These are phyloP conservation scores for Suillus weaverae DNA, from an alignment of 768 basidiomycete species.

Conservation along the genomic window DNA sequence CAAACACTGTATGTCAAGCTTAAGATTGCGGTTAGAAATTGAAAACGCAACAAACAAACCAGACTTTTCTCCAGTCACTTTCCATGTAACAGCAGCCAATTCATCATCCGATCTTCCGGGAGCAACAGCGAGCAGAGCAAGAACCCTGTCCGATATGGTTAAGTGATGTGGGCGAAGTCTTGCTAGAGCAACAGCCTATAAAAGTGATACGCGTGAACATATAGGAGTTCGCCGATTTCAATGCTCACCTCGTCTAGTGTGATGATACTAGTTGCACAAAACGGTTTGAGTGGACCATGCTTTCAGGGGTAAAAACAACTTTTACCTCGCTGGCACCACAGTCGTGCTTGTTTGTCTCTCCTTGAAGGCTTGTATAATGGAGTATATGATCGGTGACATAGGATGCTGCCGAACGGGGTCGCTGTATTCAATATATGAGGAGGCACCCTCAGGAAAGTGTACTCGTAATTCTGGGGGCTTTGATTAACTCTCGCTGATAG, in stretches of 20 bases:
- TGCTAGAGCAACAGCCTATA: conserved; percentile 42
- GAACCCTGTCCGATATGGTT: conserved; percentile 41
- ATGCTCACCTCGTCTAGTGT: conserved; percentile 38
- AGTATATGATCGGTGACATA: conserved; percentile 38
- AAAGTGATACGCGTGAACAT: neutral
- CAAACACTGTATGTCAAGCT: conserved; percentile 9
- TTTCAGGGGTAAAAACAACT: neutral
- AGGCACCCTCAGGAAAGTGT: conserved; percentile 42
- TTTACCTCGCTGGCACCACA: conserved; percentile 52
- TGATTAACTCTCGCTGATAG: neutral
- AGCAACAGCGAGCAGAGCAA: conserved; percentile 21
- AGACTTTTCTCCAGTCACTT: neutral
- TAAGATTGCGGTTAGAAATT: neutral
- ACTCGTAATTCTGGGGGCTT: conserved; percentile 41
- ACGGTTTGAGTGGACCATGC: neutral
- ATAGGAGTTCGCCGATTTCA: neutral
- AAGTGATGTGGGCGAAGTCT: conserved; percentile 43
- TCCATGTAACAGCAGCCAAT: neutral
- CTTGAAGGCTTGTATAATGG: conserved; percentile 41
- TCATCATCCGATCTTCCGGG: conserved; percentile 9
- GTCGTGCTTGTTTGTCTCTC: conserved; percentile 38
- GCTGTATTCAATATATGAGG: conserved; percentile 35
- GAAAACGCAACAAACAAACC: neutral
- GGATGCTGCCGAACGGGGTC: conserved; percentile 43
- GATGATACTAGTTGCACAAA: conserved; percentile 33